Base-by-base conservation (phyloP, 2,329 filamentous ascomycete genomes). In the Pseudogymnoascus sp. region DNA sequence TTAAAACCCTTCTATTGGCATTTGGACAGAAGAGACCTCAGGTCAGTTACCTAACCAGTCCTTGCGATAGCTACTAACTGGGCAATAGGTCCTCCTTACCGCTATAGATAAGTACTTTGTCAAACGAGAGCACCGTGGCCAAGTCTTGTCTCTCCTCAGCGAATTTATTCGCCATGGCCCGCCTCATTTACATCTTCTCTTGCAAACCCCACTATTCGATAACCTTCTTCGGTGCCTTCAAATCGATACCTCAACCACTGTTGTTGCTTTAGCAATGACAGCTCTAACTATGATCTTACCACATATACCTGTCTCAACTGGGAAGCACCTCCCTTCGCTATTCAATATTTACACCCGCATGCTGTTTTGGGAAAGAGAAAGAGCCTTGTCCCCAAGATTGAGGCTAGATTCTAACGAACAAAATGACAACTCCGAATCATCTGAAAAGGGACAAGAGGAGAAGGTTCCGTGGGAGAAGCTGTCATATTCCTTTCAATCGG, bases 331-430 rank as follows among this genome's bases (percentile, higher is more conserved):
- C 5, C 87, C 90, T 31, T 84, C 85, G 19, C 78, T 95, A 16
- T 95, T 93, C 80, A 88, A 92, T 66, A 87, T 95, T 62, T 95
- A 95, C 73, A 89, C 88, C 63, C 82, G 91, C 60, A 76, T 93
- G 51, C 77, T 95, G 0, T 95, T 93, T 71, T 95, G 90, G 90
- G 88, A 92, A 54, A 66, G 71, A 48, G 71, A 74, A 45, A 68
- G 72, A 39, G 66, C 70, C 19, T 28, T 63, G 43, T 63, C 65
- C 34, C 31, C 54, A 67, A 45, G 64, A 66, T 28, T 54, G 16
- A 41, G 45, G 7, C 28, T 37, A 13, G 34, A 48, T 31, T 43
- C 57, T 25, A 66, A 70, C 8, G 65, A 74, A 6, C 73, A 77
- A 0, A 75, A 75, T 13, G 65, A 67, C 10, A 77, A 80, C n/a